Base-by-base conservation (phyloP, 2,329 filamentous ascomycete genomes). In the Ophiocordyceps camponoti-rufipedis region DNA sequence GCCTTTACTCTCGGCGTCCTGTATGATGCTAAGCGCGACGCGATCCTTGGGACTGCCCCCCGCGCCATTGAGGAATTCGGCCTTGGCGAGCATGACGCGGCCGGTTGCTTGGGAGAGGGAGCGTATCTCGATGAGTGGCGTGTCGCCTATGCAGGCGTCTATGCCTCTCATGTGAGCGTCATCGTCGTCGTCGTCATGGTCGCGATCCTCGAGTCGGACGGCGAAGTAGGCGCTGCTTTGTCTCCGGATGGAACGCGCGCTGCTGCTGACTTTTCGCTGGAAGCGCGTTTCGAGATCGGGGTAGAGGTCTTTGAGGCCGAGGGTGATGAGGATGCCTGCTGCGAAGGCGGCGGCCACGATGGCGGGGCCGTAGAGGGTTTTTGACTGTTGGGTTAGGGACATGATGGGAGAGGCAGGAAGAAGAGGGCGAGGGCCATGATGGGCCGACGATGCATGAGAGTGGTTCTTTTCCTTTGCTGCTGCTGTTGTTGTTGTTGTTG, bases 21-120 rank as follows among this genome's bases (percentile, higher is more conserved):
- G 66, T 59, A 98, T 94, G 70, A 96, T 93, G 63, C 75, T 83
- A 35, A 96, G 72, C 1, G 91, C 91, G 13, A 98, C 91, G 45
- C 91, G 78, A 63, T 98, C 91, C 63, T 98, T 98, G 39, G 91
- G 88, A 53, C 84, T 91, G 55, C 85, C 85, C 14, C 91, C 91
- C 3, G 88, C 89, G 44, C 88, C 91, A 64, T 98, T 96, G 46
- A 98, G 74, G 58, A 94, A 93, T 72, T 98, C 91, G 43, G 87
- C 87, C 65, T 98, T 98, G 52, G 82, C 91, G 33, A 96, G 70
- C 55, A 98, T 94, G 39, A 79, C 79, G 56, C 91, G 87, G 18
- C 87, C 87, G 4, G 91, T 95, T 16, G 80, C 85, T 42, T 83
- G 78, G 4, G 85, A 93, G 23, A 98, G 73, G 35, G 84, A 88